A percentile compares a stretch with the other conserved stretches of the same genome.
phyloP scores from a whole-genome alignment of 306 rosid species.

The Ammopiptanthus mongolicus region DNA sequence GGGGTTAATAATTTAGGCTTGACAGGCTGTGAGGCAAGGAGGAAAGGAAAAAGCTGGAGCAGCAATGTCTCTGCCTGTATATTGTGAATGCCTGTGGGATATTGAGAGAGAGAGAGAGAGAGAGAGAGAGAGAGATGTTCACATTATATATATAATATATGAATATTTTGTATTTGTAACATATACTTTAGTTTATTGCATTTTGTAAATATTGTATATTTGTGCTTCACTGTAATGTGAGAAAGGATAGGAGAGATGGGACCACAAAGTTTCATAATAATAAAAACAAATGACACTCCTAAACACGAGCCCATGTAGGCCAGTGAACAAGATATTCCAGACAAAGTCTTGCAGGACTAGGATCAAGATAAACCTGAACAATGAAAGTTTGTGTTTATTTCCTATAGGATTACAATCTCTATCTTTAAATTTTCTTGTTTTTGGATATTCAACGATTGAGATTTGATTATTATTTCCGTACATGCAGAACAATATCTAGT shows the following conservation, averaged over 20 bases:
- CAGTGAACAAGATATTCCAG: conserved; percentile 82
- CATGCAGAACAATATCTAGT: conserved; percentile 42
- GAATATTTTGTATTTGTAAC: conserved; percentile 15
- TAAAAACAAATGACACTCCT: conserved; percentile 38
- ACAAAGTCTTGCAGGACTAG: conserved; percentile 50
- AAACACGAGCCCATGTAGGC: conserved; percentile 55
- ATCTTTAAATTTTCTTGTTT: background rate
- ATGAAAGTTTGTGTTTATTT: conserved; percentile 49
- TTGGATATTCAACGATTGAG: conserved; percentile 30
- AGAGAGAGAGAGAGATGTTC: background rate
- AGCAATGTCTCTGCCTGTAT: conserved; percentile 36
- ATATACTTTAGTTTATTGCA: conserved; percentile 11
- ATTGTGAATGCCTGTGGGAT: conserved; percentile 38
- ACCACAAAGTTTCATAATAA: conserved; percentile 39
- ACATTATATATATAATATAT: conserved; percentile 14
- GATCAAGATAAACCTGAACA: conserved; percentile 52
- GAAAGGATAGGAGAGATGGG: conserved; percentile 33
- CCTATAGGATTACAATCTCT: conserved; percentile 25
- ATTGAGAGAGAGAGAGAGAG: conserved; percentile 23
- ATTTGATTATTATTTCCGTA: conserved; percentile 52
- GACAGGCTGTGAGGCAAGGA: conserved; percentile 88
- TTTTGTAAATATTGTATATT: conserved; percentile 21
- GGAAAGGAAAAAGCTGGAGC: conserved; percentile 44
- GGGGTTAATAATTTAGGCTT: conserved; percentile 70
- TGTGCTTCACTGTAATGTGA: conserved; percentile 32